Evolutionary conservation across 2,329 filamentous ascomycete species (phyloP).

Genomic region (Neonectria punicea): DNA sequence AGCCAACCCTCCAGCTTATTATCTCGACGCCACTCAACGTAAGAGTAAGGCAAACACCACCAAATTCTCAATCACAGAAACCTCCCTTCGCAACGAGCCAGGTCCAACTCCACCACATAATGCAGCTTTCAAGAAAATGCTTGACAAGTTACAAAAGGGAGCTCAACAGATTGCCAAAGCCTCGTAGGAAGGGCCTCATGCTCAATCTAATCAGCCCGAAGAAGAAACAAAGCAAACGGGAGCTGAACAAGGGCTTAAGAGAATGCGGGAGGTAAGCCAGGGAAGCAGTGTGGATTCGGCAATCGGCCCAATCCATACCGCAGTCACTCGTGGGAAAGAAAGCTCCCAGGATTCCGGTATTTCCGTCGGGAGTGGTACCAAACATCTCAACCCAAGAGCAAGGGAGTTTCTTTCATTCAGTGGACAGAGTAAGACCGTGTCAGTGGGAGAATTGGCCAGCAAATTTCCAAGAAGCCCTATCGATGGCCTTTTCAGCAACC

Average conservation of each 20-base stretch:
- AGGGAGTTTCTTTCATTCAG: slow-evolving; percentile 48
- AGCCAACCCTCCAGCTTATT: neutral
- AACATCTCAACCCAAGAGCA: slow-evolving; percentile 46
- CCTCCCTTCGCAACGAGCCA: neutral
- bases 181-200: slow-evolving; percentile 5
- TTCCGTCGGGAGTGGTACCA: slow-evolving; percentile 20
- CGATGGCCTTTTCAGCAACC: neutral
- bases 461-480: neutral
- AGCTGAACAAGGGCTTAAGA: neutral
- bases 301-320: slow-evolving; percentile 7
- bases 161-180: slow-evolving; percentile 1
- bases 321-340: slow-evolving; percentile 10
- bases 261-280: neutral
- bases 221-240: slow-evolving; percentile 10
- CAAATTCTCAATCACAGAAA: neutral
- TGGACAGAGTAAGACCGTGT: neutral
- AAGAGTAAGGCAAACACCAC: neutral
- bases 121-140: slow-evolving; percentile 42
- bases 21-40: neutral
- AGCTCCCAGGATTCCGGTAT: slow-evolving; percentile 34
- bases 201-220: neutral
- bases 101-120: slow-evolving; percentile 27
- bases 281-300: slow-evolving; percentile 22
- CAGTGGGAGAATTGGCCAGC: neutral
- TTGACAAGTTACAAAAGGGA: slow-evolving; percentile 41